phyloP scores from a whole-genome alignment of 345 rosid species.

The Populus nigra region DNA sequence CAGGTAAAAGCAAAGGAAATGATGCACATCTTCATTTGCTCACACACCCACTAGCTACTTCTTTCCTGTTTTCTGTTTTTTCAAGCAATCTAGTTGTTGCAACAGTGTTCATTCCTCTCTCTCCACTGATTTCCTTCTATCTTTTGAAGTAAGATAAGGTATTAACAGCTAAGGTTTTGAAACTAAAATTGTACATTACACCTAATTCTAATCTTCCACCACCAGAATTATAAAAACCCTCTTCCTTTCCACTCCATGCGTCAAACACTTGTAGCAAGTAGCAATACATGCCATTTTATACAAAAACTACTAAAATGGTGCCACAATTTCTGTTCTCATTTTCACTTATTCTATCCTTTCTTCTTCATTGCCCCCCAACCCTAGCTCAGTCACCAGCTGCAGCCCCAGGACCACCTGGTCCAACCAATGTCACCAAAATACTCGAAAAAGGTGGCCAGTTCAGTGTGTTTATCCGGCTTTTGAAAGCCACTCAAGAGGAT shows the following conservation, averaged over 20 bases:
- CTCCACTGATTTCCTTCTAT: background rate
- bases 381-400: conserved; percentile 7
- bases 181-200: background rate
- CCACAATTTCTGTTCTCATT: background rate
- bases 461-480: conserved; percentile 30
- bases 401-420: conserved; percentile 26
- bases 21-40: background rate
- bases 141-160: background rate
- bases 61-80: background rate
- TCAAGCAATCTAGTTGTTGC: background rate
- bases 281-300: background rate
- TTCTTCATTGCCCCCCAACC: background rate
- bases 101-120: background rate
- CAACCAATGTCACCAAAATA: conserved; percentile 33
- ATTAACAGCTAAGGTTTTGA: background rate
- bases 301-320: background rate
- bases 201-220: background rate
- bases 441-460: conserved; percentile 39
- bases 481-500: conserved; percentile 29
- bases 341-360: background rate
- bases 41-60: background rate
- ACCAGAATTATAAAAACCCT: background rate
- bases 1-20: background rate
- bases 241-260: background rate
- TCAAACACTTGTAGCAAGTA: background rate